phyloP scores from a whole-genome alignment of 768 basidiomycete species.

The Xerocomus brunneocitrinus region DNA sequence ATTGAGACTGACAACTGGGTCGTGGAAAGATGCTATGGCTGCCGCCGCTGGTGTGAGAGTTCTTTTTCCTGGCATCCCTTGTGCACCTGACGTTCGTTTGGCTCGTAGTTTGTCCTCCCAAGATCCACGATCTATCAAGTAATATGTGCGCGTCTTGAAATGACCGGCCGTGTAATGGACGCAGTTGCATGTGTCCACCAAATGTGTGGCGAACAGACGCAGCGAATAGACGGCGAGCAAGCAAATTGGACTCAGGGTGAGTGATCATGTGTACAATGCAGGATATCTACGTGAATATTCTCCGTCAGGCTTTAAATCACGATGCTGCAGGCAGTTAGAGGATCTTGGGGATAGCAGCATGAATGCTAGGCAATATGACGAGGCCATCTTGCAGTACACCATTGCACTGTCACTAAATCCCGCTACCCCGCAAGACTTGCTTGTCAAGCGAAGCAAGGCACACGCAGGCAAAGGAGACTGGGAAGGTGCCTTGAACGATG shows the following conservation, averaged over 20 bases:
- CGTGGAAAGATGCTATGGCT: constrained; percentile 6
- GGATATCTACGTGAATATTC: neutral
- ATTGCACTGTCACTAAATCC: neutral
- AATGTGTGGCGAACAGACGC: neutral
- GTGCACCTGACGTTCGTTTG: neutral
- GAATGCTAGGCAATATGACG: neutral
- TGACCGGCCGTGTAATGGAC: neutral
- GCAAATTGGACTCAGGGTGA: neutral
- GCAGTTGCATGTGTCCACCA: neutral
- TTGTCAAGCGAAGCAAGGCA: neutral
- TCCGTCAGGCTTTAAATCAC: neutral
- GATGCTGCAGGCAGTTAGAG: neutral
- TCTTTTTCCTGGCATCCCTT: neutral
- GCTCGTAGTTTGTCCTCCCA: neutral
- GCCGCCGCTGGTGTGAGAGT: neutral
- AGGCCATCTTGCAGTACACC: neutral
- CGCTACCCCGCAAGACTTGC: too few species aligned
- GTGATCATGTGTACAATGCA: neutral
- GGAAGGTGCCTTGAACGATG: constrained; percentile 1
- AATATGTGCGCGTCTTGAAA: neutral
- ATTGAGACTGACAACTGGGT: neutral
- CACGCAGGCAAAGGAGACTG: neutral
- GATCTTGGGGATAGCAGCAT: neutral
- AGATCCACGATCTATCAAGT: neutral
- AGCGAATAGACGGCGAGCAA: neutral